Percentiles rank a stretch among this genome's conserved stretches.
These are phyloP conservation scores for Calophaca sinica DNA, from an alignment of 306 rosid species.

Conservation along the genomic window DNA sequence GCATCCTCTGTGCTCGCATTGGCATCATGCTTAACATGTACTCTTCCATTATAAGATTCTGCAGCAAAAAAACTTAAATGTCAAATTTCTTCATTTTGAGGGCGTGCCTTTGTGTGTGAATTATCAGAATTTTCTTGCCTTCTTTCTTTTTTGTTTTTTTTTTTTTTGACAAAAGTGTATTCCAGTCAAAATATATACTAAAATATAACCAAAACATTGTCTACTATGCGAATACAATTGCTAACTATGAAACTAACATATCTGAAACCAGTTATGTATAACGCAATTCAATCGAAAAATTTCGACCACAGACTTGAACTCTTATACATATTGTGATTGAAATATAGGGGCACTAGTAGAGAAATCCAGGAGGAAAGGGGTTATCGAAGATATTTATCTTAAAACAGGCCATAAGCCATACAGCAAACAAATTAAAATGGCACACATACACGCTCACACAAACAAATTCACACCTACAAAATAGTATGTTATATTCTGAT, in stretches of 20 bases:
- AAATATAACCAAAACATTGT: neutral
- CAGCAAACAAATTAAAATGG: conserved; percentile 19
- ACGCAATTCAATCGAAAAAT: neutral
- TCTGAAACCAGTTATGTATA: neutral
- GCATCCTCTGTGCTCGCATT: conserved; percentile 36
- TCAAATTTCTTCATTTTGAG: conserved; percentile 18
- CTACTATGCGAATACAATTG: neutral
- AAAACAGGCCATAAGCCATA: neutral
- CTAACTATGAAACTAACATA: neutral
- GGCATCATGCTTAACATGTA: conserved; percentile 45
- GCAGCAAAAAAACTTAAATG: conserved; percentile 18
- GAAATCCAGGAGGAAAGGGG: too few species aligned
- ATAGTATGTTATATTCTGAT: neutral
- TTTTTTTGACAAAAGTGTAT: too few species aligned
- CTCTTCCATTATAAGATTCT: conserved; percentile 48
- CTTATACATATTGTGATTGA: too few species aligned
- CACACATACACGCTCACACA: neutral
- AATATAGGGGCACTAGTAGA: neutral
- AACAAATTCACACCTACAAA: neutral
- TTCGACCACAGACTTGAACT: neutral
- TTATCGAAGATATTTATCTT: too few species aligned
- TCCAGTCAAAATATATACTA: neutral
- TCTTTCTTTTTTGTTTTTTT: too few species aligned
- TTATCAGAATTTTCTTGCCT: too few species aligned
- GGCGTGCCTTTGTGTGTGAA: neutral